Percentiles rank a stretch among this genome's conserved stretches.
phyloP scores from a whole-genome alignment of 2,329 filamentous ascomycete species.

The Aspergillus floridensis region DNA sequence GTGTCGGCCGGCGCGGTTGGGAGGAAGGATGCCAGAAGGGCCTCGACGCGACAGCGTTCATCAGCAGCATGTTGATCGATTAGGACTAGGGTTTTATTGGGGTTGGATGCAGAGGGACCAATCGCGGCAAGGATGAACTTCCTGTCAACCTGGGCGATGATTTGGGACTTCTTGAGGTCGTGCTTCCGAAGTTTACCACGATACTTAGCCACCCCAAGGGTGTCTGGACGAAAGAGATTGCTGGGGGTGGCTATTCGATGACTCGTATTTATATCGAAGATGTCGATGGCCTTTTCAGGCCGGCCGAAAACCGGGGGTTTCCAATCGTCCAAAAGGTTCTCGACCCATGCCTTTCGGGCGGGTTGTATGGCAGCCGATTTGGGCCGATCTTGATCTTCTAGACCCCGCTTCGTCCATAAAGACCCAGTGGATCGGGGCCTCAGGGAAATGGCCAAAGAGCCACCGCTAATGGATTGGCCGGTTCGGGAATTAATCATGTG shows the following conservation, averaged over 20 bases:
- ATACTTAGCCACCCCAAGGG: slow-evolving; percentile 28
- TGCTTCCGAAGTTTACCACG: slow-evolving; percentile 57
- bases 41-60: slow-evolving; percentile 78
- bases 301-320: slow-evolving; percentile 71
- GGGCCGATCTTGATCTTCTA: slow-evolving; percentile 14
- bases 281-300: slow-evolving; percentile 44
- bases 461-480: slow-evolving; percentile 30
- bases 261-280: slow-evolving; percentile 28
- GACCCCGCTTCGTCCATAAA: slow-evolving; percentile 7
- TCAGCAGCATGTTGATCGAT: slow-evolving; percentile 95
- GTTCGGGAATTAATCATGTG: slow-evolving; percentile 35
- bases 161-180: slow-evolving; percentile 57
- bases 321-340: slow-evolving; percentile 63
- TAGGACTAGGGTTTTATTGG: slow-evolving; percentile 58
- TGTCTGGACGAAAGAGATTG: slow-evolving; percentile 23
- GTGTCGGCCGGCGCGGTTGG: not conserved
- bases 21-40: slow-evolving; percentile 52
- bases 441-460: slow-evolving; percentile 6
- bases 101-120: slow-evolving; percentile 17
- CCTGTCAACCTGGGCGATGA: slow-evolving; percentile 79
- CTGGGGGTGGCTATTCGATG: slow-evolving; percentile 20
- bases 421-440: slow-evolving; percentile 20
- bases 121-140: slow-evolving; percentile 82
- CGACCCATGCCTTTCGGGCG: slow-evolving; percentile 54
- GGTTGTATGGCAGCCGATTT: slow-evolving; percentile 15